Evolutionary conservation across 2,329 filamentous ascomycete species (phyloP).

Genomic region (Ophiostoma novo-ulmi): DNA sequence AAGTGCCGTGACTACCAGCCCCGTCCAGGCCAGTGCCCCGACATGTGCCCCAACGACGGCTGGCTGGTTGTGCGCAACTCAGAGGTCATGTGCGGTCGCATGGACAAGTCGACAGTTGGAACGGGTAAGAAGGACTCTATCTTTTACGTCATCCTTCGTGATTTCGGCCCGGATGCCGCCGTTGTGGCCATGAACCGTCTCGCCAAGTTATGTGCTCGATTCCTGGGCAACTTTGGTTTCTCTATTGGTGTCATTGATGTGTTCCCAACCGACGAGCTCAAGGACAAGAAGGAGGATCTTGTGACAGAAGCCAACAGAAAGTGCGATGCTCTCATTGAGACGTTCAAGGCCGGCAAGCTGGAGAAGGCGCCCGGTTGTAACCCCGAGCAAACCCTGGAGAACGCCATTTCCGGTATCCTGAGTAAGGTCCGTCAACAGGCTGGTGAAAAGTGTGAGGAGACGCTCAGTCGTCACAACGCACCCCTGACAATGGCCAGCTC

Average conservation of each 20-base stretch:
- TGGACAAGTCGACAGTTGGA: constrained; percentile 98
- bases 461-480: constrained; percentile 85
- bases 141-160: constrained; percentile 92
- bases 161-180: constrained; percentile 85
- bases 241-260: constrained; percentile 96
- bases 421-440: constrained; percentile 88
- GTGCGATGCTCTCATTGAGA: constrained; percentile 76
- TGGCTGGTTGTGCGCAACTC: constrained; percentile 94
- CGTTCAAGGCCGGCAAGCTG: constrained; percentile 74
- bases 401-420: constrained; percentile 81
- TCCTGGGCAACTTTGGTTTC: constrained; percentile 85
- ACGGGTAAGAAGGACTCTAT: constrained; percentile 96
- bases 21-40: constrained; percentile 52
- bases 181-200: constrained; percentile 90
- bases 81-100: constrained; percentile 92
- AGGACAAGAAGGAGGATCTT: constrained; percentile 66
- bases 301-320: constrained; percentile 73
- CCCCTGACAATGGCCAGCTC: constrained; percentile 96
- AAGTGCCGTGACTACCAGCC: constrained; percentile 77
- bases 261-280: constrained; percentile 69
- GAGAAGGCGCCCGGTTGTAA: constrained; percentile 85
- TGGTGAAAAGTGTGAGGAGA: constrained; percentile 83
- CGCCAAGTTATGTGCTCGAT: constrained; percentile 82
- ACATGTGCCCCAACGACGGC: constrained; percentile 80
- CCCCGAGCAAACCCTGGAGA: constrained; percentile 87